Evolutionary conservation across 140 eudicot species (phyloP), one percentile per base, ranked within the genome.

Genomic region (Cichorium intybus): DNA sequence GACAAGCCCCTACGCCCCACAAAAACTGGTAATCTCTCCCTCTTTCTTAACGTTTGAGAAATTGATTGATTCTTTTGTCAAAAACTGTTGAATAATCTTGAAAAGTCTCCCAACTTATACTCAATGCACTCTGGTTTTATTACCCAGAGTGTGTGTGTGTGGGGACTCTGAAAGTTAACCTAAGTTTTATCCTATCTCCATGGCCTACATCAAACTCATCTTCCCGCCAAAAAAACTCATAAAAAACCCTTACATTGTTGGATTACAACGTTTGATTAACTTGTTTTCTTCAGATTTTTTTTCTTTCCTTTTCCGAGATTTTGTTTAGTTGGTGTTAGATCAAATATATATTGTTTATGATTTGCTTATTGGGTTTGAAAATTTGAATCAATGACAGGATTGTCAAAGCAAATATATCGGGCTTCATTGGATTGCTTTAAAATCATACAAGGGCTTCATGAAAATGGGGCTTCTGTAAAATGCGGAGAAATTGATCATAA

Each of bases 321-420:
- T 70, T 60, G 46, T 28, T 48, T 18, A 21, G 26, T 49, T 34
- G 17, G 33, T 24, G 35, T 26, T 34, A 34, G 62, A 71, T 60
- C 62, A 66, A 33, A 6, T 69, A 11, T 16, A 21, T 61, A 26
- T 12, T 49, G 54, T 62, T 22, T 35, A 57, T 24, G 72, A 51
- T 70, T 39, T 74, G 64, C 58, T 57, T 70, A 41, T 81, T 75
- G 80, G 82, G 81, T 78, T 84, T 78, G 80, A 49, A n/a, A 10
- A 39, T 71, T 58, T 39, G 23, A 79, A 75, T 66, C 56, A 48
- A 81, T 81, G 82, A 78, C 85, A 81, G 95, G 85, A 31, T 83
- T 76, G 73, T 69, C 71, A 56, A 78, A 72, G 67, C 61, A 72
- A 72, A 63, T 55, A 56, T 59, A 71, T 60, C 67, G 77, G 64